phyloP scores from a whole-genome alignment of 176 grass and related monocot species.

The Poa annua region DNA sequence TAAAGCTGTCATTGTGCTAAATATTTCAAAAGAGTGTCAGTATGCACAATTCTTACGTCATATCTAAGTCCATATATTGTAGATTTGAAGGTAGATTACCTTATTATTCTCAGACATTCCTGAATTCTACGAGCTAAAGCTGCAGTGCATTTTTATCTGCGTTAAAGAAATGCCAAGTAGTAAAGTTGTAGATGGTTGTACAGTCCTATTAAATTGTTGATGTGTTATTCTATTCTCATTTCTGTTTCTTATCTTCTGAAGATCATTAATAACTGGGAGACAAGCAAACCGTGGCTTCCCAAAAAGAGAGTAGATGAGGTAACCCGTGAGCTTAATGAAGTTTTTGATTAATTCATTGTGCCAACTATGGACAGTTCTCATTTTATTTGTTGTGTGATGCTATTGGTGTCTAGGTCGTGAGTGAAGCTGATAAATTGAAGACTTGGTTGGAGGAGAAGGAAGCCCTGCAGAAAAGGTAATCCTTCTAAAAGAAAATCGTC shows the following conservation, averaged over 20 bases:
- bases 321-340: constrained; percentile 19
- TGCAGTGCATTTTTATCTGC: neutral
- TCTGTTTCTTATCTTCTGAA: constrained; percentile 30
- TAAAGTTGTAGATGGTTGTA: neutral
- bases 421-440: constrained; percentile 79
- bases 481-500: neutral
- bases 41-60: neutral
- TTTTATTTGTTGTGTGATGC: constrained; percentile 32
- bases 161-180: neutral
- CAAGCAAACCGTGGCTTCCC: constrained; percentile 87
- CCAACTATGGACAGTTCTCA: constrained; percentile 31
- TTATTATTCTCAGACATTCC: neutral
- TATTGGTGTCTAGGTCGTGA: constrained; percentile 62
- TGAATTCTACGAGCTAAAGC: neutral
- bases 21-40: constrained; percentile 3
- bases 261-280: constrained; percentile 94
- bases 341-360: constrained; percentile 25
- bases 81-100: neutral
- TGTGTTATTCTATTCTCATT: constrained; percentile 31
- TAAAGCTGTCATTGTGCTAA: neutral
- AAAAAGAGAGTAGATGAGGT: constrained; percentile 93
- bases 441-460: constrained; percentile 91
- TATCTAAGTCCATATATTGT: neutral
- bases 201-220: neutral
- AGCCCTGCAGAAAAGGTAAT: constrained; percentile 84